phyloP scores from a whole-genome alignment of 352 stramenopile genomes.

The Globisporangium viniferum region DNA sequence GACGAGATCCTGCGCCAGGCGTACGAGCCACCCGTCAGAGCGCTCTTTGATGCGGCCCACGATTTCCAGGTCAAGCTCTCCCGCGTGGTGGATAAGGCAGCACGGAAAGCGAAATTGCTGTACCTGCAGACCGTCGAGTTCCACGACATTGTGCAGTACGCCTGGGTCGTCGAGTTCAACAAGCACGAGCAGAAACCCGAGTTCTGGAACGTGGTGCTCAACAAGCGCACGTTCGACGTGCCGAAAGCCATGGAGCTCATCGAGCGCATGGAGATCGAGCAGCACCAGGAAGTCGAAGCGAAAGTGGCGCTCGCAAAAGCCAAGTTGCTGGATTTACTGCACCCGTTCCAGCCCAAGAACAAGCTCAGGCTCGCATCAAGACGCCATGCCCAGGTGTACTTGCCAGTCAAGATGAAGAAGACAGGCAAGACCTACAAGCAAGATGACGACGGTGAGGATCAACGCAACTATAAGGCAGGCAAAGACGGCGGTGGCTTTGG shows the following conservation, averaged over 20 bases:
- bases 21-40: constrained; percentile 31
- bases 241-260: constrained; percentile 58
- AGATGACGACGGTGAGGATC: background rate
- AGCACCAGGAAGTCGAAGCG: constrained; percentile 47
- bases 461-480: background rate
- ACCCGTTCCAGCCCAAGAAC: constrained; percentile 48
- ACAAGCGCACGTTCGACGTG: constrained; percentile 43
- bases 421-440: background rate
- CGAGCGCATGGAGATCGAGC: constrained; percentile 52
- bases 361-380: constrained; percentile 41
- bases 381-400: constrained; percentile 42
- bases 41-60: constrained; percentile 27
- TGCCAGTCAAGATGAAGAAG: constrained; percentile 16
- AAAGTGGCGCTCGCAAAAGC: constrained; percentile 50
- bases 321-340: constrained; percentile 50
- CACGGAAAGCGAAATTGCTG: constrained; percentile 42
- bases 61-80: constrained; percentile 44
- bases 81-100: constrained; percentile 24
- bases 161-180: constrained; percentile 69
- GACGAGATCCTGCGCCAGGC: constrained; percentile 38
- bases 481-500: background rate
- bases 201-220: constrained; percentile 79
- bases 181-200: constrained; percentile 44
- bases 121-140: constrained; percentile 72
- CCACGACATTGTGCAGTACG: constrained; percentile 58